A percentile compares a stretch with the other conserved stretches of the same genome.
Conservation (phyloP, 805 yeast genomes). For the Suhomyces prunicola region DNA sequence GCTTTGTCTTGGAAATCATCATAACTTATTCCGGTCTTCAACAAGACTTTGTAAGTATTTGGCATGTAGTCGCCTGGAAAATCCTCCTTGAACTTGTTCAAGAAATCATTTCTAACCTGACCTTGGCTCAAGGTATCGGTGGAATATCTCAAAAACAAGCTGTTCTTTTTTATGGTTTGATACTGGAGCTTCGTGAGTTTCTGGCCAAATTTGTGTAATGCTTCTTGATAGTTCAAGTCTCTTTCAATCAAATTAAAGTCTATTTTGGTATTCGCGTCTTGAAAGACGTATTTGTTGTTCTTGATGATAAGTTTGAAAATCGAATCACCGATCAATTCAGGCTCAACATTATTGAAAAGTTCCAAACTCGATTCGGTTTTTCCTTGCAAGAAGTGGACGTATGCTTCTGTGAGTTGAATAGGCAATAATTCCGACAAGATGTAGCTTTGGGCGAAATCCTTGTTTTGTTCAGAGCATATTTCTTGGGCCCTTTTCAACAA, state of each 20-base stretch:
- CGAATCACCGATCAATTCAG: constrained; percentile 32
- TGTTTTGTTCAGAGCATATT: constrained; percentile 35
- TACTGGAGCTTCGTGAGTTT: constrained; percentile 37
- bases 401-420: constrained; percentile 58
- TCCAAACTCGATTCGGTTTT: constrained; percentile 29
- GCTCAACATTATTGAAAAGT: constrained; percentile 35
- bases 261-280: neutral
- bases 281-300: constrained; percentile 42
- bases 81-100: constrained; percentile 15
- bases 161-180: constrained; percentile 41
- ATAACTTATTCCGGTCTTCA: constrained; percentile 24
- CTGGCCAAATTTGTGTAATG: constrained; percentile 20
- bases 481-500: constrained; percentile 45
- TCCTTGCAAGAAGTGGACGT: constrained; percentile 41
- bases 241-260: constrained; percentile 25
- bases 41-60: constrained; percentile 26
- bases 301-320: constrained; percentile 40
- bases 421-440: constrained; percentile 54
- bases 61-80: constrained; percentile 33
- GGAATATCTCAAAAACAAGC: constrained; percentile 38
- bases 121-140: constrained; percentile 34
- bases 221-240: constrained; percentile 27
- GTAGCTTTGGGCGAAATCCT: constrained; percentile 46
- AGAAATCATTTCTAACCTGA: constrained; percentile 20
- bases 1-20: constrained; percentile 20